phyloP scores from a whole-genome alignment of 2,329 filamentous ascomycete genomes.

The Purpureocillium takamizusanense region DNA sequence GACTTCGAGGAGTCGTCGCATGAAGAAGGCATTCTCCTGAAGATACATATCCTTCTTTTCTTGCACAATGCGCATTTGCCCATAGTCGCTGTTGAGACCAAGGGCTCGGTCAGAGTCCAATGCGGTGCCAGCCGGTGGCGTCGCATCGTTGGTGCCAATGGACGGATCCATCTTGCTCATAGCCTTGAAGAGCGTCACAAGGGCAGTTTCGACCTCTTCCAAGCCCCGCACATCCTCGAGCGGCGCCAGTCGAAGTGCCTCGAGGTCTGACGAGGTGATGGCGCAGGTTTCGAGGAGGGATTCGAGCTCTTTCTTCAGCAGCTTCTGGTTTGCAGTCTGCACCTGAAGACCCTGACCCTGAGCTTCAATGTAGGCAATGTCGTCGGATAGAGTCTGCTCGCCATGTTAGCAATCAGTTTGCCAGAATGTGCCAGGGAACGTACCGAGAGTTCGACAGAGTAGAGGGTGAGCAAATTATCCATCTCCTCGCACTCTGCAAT shows the following conservation, averaged over 20 bases:
- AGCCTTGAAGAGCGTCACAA: slow-evolving; percentile 81
- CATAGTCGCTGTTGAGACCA: slow-evolving; percentile 63
- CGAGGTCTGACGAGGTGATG: slow-evolving; percentile 67
- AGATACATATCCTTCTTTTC: slow-evolving; percentile 91
- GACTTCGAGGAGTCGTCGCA: slow-evolving; percentile 71
- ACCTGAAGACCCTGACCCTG: slow-evolving; percentile 96
- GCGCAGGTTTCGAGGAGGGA: slow-evolving; percentile 85
- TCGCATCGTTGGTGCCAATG: slow-evolving; percentile 45
- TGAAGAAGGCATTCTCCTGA: slow-evolving; percentile 65
- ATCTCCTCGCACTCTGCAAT: slow-evolving; percentile 93
- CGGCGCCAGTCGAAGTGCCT: slow-evolving; percentile 63
- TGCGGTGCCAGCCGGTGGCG: slow-evolving; percentile 39
- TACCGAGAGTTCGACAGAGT: slow-evolving; percentile 88
- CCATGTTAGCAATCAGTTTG: slow-evolving; percentile 4
- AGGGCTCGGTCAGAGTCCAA: slow-evolving; percentile 30
- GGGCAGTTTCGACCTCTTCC: slow-evolving; percentile 65
- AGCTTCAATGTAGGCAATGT: slow-evolving; percentile 94
- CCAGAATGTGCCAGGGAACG: background rate
- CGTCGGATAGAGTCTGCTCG: slow-evolving; percentile 75
- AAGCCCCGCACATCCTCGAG: slow-evolving; percentile 64
- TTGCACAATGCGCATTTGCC: slow-evolving; percentile 86
- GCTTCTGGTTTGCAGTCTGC: slow-evolving; percentile 92
- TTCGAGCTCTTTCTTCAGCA: slow-evolving; percentile 82
- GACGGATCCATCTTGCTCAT: slow-evolving; percentile 89
- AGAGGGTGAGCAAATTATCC: slow-evolving; percentile 86